Percentiles rank a stretch among this genome's conserved stretches.
Evolutionary conservation across 2,329 filamentous ascomycete genomes (phyloP).

Genomic region (Rhynchosporium agropyri): DNA sequence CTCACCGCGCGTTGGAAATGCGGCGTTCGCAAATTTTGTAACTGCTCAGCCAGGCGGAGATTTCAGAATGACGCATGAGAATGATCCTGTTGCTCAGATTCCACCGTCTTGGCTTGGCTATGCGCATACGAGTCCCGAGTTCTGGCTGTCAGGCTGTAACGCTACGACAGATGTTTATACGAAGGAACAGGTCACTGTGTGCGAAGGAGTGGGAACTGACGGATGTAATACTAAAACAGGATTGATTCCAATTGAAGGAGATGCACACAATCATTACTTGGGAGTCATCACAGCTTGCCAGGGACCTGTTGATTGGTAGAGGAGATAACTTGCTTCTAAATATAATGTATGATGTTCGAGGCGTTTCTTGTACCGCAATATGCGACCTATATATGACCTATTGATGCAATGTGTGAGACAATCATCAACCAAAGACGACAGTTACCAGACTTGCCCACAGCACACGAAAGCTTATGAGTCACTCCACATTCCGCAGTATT

Average conservation of each 20-base stretch:
- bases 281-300: conserved; percentile 48
- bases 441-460: too few relatives aligned
- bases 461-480: too few relatives aligned
- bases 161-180: conserved; percentile 45
- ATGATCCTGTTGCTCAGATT: conserved; percentile 69
- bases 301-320: conserved; percentile 18
- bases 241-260: conserved; percentile 43
- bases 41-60: conserved; percentile 44
- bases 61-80: conserved; percentile 66
- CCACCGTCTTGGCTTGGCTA: conserved; percentile 64
- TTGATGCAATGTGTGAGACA: too few relatives aligned
- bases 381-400: too few relatives aligned
- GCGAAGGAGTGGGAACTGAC: conserved; percentile 52
- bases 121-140: conserved; percentile 69
- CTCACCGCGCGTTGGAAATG: conserved; percentile 40
- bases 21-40: conserved; percentile 36
- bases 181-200: conserved; percentile 49
- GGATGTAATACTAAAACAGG: conserved; percentile 54
- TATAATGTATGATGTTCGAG: neutral
- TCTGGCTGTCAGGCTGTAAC: conserved; percentile 55
- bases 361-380: too few relatives aligned
- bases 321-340: too few relatives aligned
- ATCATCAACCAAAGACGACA: too few relatives aligned
- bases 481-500: neutral
- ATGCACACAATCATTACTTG: conserved; percentile 55